Evolutionary conservation across 345 rosid genomes (phyloP), one percentile per base, ranked within the genome.

Genomic region (Clarkia xantiana): DNA sequence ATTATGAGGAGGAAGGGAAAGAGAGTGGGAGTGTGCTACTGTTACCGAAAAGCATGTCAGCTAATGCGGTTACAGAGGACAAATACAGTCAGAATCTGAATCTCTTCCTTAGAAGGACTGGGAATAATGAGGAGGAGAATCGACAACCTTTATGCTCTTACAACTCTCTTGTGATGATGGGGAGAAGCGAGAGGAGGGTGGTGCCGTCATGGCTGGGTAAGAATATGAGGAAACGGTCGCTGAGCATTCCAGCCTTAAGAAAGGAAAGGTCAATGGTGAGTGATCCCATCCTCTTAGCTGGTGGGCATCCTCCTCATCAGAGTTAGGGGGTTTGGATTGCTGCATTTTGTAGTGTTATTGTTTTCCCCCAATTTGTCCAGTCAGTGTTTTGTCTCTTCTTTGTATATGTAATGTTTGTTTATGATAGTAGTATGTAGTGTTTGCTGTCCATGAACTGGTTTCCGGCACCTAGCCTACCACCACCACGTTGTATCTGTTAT

Each of bases 231-330:
- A 78, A 60, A 62, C 94, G 95, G 4, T 91, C 98, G 19, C 74
- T 79, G 54, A 84, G 98, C 66, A 86, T 91, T 56, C 81, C 94
- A 10, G 76, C 89, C 54, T 47, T 70, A 0, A 75, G 89, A 36
- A 73, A 80, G 52, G 77, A 66, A 2, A 79, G 80, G 29, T 52
- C 81, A 6, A 43, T 64, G 14, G 51, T 68, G 49, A 41, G 50
- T 17, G 89, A 65, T 59, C 84, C 84, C 45, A 78, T 80, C 19
- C 75, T 75, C 44, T 72, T 85, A 4, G 2, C 36, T 29, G 36
- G 7, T 25, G 79, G 76, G 23, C 72, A n/a, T n/a, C n/a, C 76
- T 9, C 82, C 76, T 39, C 59, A 22, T 29, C 36, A 7, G 36
- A 29, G 9, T 29, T 29, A 29, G 36, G 36, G 8, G 1, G 2